Percentiles rank a stretch among this genome's conserved stretches.
These are phyloP conservation scores for Samsoniella hepiali DNA, from an alignment of 2,329 filamentous ascomycete genomes.

Conservation along the genomic window DNA sequence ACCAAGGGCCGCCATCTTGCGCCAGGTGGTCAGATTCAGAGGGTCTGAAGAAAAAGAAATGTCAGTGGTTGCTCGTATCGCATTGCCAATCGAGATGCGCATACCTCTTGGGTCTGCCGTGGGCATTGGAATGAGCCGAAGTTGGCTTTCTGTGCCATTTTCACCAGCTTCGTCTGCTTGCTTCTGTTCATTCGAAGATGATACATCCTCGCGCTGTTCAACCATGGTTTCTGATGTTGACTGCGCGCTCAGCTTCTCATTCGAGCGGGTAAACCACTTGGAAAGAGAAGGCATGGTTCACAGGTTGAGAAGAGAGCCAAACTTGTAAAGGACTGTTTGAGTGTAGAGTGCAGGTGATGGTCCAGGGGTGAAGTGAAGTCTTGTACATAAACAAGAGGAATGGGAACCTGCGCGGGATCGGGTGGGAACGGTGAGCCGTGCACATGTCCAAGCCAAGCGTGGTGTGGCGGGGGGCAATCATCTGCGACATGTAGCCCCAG, in stretches of 20 bases:
- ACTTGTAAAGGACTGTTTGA: background rate
- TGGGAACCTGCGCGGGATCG: background rate
- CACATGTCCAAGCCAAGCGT: background rate
- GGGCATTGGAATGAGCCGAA: conserved; percentile 11
- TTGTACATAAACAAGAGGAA: background rate
- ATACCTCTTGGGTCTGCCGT: conserved; percentile 16
- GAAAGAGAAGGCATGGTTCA: background rate
- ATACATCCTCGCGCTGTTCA: conserved; percentile 2
- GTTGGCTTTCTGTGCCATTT: no score
- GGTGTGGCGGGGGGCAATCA: background rate
- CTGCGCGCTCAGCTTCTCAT: background rate
- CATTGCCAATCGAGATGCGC: background rate
- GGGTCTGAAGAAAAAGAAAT: background rate
- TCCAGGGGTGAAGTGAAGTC: background rate
- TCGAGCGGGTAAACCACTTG: background rate
- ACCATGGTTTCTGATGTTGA: background rate
- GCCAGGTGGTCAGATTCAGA: conserved; percentile 9
- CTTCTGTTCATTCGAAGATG: background rate
- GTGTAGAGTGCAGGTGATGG: background rate
- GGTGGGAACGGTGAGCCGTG: background rate
- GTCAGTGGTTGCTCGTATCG: background rate
- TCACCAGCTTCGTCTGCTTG: background rate
- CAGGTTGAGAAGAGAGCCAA: background rate
- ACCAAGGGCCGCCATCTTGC: background rate
- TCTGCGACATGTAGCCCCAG: background rate